Evolutionary conservation across 805 yeast species (phyloP).

Genomic region (Hanseniaspora guilliermondii): DNA sequence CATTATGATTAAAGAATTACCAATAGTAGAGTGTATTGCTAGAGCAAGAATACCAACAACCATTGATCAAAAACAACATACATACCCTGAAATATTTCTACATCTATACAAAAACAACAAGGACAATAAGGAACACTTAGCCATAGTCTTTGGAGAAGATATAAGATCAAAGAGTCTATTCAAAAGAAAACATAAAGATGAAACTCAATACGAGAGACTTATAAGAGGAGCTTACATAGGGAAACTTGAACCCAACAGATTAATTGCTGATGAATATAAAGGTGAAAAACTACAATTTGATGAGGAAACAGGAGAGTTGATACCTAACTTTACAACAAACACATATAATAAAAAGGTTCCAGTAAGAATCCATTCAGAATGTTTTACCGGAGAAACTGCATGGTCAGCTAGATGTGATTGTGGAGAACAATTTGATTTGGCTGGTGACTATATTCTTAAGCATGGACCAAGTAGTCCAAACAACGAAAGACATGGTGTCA

Average conservation of each 20-base stretch:
- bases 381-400: slow-evolving; percentile 98
- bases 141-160: slow-evolving; percentile 91
- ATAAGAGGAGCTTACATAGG: slow-evolving; percentile 98
- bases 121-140: slow-evolving; percentile 88
- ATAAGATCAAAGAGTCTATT: slow-evolving; percentile 68
- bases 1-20: slow-evolving; percentile 32
- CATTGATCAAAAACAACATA: slow-evolving; percentile 64
- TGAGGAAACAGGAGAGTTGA: slow-evolving; percentile 89
- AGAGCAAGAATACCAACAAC: slow-evolving; percentile 96
- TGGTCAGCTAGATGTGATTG: slow-evolving; percentile 99
- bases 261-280: slow-evolving; percentile 45
- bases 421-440: slow-evolving; percentile 98
- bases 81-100: slow-evolving; percentile 81
- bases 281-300: slow-evolving; percentile 28
- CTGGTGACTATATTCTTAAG: slow-evolving; percentile 66
- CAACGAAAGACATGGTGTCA: slow-evolving; percentile 74
- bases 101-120: slow-evolving; percentile 78
- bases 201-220: slow-evolving; percentile 87
- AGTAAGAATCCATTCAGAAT: slow-evolving; percentile 79
- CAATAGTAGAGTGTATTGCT: slow-evolving; percentile 74
- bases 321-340: slow-evolving; percentile 31
- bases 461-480: slow-evolving; percentile 32
- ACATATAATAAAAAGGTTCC: slow-evolving; percentile 11
- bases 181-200: slow-evolving; percentile 41
- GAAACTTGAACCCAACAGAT: slow-evolving; percentile 74